These are phyloP conservation scores for Colletotrichum incanum DNA, from an alignment of 2,329 filamentous ascomycete species.

Conservation along the genomic window DNA sequence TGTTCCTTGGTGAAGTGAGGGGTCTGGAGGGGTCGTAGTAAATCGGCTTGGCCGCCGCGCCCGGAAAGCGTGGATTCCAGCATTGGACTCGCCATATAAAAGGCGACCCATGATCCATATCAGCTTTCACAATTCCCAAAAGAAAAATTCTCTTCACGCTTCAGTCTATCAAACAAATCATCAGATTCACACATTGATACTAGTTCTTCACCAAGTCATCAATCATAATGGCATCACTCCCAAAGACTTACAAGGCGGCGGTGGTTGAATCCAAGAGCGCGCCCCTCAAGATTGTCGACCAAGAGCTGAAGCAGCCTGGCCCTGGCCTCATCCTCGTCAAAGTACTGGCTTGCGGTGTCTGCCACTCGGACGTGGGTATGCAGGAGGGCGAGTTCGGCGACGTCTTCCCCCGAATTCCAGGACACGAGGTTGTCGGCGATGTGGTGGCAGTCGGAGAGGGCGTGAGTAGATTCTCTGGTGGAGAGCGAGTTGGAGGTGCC, in stretches of 20 bases:
- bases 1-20: not conserved
- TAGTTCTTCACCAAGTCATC: not conserved
- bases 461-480: constrained; percentile 70
- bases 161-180: too few relatives aligned
- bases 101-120: not conserved
- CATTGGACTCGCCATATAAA: not conserved
- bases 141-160: not conserved
- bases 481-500: constrained; percentile 75
- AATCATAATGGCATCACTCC: constrained; percentile 57
- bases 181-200: not conserved
- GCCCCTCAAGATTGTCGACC: constrained; percentile 71
- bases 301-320: constrained; percentile 70
- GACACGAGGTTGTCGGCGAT: constrained; percentile 81
- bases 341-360: constrained; percentile 80
- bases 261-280: constrained; percentile 68
- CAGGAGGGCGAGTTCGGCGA: constrained; percentile 67
- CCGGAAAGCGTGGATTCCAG: not conserved
- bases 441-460: constrained; percentile 73
- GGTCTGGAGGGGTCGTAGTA: not conserved
- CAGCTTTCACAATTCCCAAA: not conserved
- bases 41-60: not conserved
- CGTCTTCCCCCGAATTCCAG: constrained; percentile 74
- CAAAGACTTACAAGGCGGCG: constrained; percentile 78
- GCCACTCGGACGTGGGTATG: constrained; percentile 72
- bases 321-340: constrained; percentile 78